Conservation (phyloP, 163 green algal genomes). For the Prototheca stagnorum region DNA sequence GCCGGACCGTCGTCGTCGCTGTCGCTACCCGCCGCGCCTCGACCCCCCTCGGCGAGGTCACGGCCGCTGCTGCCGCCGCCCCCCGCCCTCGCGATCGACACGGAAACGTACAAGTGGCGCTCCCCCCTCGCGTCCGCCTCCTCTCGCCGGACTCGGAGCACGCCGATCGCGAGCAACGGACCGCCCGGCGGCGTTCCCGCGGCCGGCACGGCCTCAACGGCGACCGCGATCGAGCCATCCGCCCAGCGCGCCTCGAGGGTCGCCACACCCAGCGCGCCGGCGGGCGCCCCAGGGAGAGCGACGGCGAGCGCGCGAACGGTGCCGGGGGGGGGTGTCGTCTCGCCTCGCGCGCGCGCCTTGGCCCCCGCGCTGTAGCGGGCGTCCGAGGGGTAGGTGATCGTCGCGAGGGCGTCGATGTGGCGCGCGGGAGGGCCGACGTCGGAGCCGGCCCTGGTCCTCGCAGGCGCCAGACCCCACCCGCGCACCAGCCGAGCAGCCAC, state of each 20-base stretch:
- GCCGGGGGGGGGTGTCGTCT: not conserved
- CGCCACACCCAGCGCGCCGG: not conserved
- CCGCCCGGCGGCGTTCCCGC: not conserved
- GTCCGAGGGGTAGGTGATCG: conserved; percentile 28
- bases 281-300: not conserved
- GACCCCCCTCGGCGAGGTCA: not conserved
- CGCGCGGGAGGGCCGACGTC: conserved; percentile 1
- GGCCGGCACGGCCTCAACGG: not conserved
- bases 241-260: not conserved
- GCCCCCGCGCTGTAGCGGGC: conserved; percentile 30
- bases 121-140: not conserved
- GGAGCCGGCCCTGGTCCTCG: no score
- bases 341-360: not conserved
- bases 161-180: not conserved
- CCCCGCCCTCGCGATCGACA: not conserved
- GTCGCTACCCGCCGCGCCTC: not conserved
- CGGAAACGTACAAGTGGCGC: not conserved
- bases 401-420: conserved; percentile 11
- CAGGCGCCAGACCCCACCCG: conserved; percentile 18
- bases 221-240: not conserved
- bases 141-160: not conserved
- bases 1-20: no score
- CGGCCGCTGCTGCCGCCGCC: not conserved
- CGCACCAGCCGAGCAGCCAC: conserved; percentile 3
- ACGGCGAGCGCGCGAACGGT: conserved; percentile 21